These are phyloP conservation scores for Pigoraptor vietnamica DNA, from an alignment of 78 protist species.

Conservation along the genomic window DNA sequence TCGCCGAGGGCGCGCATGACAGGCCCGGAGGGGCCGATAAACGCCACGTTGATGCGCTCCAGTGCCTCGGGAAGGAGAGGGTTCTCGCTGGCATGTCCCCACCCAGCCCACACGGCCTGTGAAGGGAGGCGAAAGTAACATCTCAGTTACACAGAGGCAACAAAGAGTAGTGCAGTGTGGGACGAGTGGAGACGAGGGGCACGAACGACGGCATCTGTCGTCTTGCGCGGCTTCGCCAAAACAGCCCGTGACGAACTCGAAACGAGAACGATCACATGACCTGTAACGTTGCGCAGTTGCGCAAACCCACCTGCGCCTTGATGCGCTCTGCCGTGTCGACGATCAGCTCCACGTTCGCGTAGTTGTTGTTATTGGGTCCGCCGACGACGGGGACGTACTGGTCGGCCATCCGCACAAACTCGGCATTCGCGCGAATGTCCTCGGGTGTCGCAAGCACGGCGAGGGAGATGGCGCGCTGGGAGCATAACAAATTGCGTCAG, in stretches of 20 bases:
- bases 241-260: too few species aligned
- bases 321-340: constrained; percentile 72
- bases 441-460: constrained; percentile 93
- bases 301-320: constrained; percentile 8
- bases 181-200: background rate
- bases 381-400: constrained; percentile 87
- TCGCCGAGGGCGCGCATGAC: constrained; percentile 90
- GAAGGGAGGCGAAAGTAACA: too few species aligned
- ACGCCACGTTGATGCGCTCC: constrained; percentile 32
- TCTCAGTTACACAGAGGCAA: too few species aligned
- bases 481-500: too few species aligned
- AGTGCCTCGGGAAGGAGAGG: constrained; percentile 83
- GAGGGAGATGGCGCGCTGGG: background rate
- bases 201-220: background rate
- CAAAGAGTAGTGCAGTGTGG: background rate
- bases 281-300: background rate
- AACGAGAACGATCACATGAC: too few species aligned
- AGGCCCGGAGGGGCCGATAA: constrained; percentile 76
- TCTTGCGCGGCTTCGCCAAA: too few species aligned
- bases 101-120: constrained; percentile 96
- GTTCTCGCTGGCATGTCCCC: constrained; percentile 98
- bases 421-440: constrained; percentile 90
- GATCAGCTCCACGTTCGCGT: constrained; percentile 93
- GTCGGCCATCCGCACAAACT: constrained; percentile 91
- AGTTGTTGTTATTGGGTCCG: constrained; percentile 90